Evolutionary conservation across 176 grass and related monocot species (phyloP), one percentile per base, ranked within the genome.

Genomic region (Dactylis glomerata): DNA sequence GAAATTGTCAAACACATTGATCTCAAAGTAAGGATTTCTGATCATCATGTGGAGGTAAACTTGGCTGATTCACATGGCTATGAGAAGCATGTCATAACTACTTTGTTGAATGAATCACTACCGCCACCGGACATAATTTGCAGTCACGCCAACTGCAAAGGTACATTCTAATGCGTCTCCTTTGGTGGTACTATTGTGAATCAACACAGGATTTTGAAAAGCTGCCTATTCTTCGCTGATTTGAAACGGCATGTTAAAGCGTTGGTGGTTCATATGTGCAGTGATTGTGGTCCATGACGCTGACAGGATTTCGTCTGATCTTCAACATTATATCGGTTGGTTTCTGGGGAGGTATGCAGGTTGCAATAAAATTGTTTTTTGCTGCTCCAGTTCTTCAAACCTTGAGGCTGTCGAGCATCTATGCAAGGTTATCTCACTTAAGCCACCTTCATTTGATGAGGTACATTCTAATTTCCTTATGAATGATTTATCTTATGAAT

Each of bases 41-140:
- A 8, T 22, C 89, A 82, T 73, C 92, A 94, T 80, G 87, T 94
- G 54, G 89, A 94, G 84, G 84, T 92, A 79, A 92, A 87, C 85
- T 45, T 94, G 82, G 79, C 77, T 38, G 92, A 92, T 77, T 72
- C 91, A 73, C 92, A 89, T 82, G 92, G 89, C 26, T 94, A 89
- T 45, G 84, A 92, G 87, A 94, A 92, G 82, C 40, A 92, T 89
- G 78, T 87, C 19, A 82, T 94, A 66, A 78, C 84, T n/a, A 44
- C 84, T 80, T 89, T 94, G 84, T 58, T 91, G 75, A 89, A 85
- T 72, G 92, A 94, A 34, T 62, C 81, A 20, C 73, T 85, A 37
- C 38, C 58, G 51, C 80, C 84, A 59, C 84, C 80, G 54, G 86
- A 83, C 67, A 79, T 68, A 0, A 45, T 33, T 49, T 92, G 78